Evolutionary conservation across 1,284 basidiomycete genomes (phyloP).

Genomic region (Lentinus polychrous): DNA sequence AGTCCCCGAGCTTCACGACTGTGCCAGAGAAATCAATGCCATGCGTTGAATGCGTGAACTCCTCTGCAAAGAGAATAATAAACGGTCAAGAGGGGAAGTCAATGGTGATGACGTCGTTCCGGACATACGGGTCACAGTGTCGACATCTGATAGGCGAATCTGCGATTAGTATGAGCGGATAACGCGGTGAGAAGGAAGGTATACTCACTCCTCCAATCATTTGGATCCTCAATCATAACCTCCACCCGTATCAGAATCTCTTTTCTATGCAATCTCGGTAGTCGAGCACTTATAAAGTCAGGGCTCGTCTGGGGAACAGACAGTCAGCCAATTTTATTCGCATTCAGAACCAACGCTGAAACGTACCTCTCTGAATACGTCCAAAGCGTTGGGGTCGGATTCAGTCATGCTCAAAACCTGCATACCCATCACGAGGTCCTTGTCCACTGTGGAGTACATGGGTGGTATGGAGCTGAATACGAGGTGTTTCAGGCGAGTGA

Average conservation of each 20-base stretch:
- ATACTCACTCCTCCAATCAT: constrained; percentile 8
- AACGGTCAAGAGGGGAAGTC: neutral
- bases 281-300: too few species aligned
- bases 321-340: too few species aligned
- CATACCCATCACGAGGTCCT: too few species aligned
- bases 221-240: constrained; percentile 9
- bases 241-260: constrained; percentile 9
- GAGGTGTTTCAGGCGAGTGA: too few species aligned
- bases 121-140: constrained; percentile 9
- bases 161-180: neutral
- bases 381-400: too few species aligned
- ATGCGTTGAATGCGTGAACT: constrained; percentile 8
- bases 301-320: too few species aligned
- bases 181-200: neutral
- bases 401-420: too few species aligned
- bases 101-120: neutral
- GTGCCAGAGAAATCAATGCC: constrained; percentile 10
- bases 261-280: neutral
- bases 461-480: too few species aligned
- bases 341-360: too few species aligned
- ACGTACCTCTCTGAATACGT: too few species aligned
- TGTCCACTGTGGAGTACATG: too few species aligned
- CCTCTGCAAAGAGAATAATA: constrained; percentile 1
- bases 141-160: constrained; percentile 3
- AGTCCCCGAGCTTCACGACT: constrained; percentile 5